phyloP scores from a whole-genome alignment of 331 rosid species.

The Malus hybrid region DNA sequence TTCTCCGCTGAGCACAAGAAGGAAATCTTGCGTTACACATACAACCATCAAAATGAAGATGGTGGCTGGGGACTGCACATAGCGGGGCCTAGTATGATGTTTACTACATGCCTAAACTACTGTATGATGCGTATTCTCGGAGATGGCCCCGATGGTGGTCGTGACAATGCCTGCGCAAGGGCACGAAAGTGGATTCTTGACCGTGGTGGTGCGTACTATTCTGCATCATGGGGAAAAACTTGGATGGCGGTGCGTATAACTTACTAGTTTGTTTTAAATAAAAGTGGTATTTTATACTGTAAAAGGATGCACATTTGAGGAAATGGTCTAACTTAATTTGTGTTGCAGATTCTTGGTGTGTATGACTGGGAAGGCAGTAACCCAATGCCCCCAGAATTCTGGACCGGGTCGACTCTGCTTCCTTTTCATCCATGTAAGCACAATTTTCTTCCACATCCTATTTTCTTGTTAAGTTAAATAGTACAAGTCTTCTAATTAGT shows the following conservation, averaged over 20 bases:
- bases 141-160: slow-evolving; percentile 48
- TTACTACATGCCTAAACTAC: slow-evolving; percentile 50
- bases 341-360: slow-evolving; percentile 55
- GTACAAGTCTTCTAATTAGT: not conserved
- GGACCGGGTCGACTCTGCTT: slow-evolving; percentile 25
- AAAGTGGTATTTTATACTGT: not conserved
- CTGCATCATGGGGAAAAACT: slow-evolving; percentile 79
- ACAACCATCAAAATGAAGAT: slow-evolving; percentile 48
- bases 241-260: slow-evolving; percentile 60
- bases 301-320: not conserved
- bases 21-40: slow-evolving; percentile 14
- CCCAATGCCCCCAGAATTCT: slow-evolving; percentile 47
- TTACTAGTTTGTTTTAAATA: not conserved
- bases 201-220: slow-evolving; percentile 54
- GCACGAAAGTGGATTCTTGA: slow-evolving; percentile 76
- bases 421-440: slow-evolving; percentile 37
- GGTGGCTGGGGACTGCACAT: slow-evolving; percentile 77
- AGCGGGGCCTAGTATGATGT: slow-evolving; percentile 59
- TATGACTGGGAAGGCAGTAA: slow-evolving; percentile 41
- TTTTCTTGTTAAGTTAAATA: not conserved
- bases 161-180: slow-evolving; percentile 40
- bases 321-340: not conserved
- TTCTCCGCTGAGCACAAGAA: slow-evolving; percentile 7
- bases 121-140: slow-evolving; percentile 60
- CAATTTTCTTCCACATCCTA: not conserved